These are phyloP conservation scores for Maudiozyma humilis DNA, from an alignment of 1,139 yeast species.

Conservation along the genomic window DNA sequence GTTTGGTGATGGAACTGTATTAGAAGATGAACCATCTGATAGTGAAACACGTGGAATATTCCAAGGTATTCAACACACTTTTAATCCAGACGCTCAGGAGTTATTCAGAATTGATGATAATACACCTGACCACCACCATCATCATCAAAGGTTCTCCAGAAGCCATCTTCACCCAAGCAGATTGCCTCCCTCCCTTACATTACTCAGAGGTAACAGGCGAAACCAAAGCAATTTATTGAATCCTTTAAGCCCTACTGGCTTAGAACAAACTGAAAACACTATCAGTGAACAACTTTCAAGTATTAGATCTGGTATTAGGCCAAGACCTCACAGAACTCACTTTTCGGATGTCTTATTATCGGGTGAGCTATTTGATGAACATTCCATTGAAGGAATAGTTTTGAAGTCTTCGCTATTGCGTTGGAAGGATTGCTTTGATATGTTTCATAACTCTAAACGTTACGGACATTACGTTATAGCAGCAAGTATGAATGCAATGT, in stretches of 20 bases:
- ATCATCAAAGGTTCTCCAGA: constrained; percentile 17
- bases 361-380: constrained; percentile 28
- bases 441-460: constrained; percentile 41
- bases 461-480: constrained; percentile 43
- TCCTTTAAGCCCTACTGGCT: constrained; percentile 30
- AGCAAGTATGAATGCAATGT: constrained; percentile 44
- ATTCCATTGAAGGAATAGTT: constrained; percentile 27
- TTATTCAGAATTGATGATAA: constrained; percentile 27
- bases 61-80: constrained; percentile 30
- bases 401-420: constrained; percentile 57
- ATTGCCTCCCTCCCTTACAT: constrained; percentile 24
- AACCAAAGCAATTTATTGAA: constrained; percentile 27
- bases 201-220: constrained; percentile 24
- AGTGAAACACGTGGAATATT: constrained; percentile 29
- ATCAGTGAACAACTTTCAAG: constrained; percentile 24
- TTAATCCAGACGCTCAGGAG: constrained; percentile 24
- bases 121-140: constrained; percentile 14
- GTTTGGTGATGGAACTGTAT: constrained; percentile 27
- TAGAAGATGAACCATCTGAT: constrained; percentile 28
- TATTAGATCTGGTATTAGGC: constrained; percentile 22
- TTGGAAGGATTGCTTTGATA: constrained; percentile 55
- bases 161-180: constrained; percentile 20
- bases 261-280: constrained; percentile 30
- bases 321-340: constrained; percentile 21
- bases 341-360: constrained; percentile 27